These are phyloP conservation scores for Haplographium delicatum DNA, from an alignment of 495 filamentous ascomycete genomes.

Conservation along the genomic window DNA sequence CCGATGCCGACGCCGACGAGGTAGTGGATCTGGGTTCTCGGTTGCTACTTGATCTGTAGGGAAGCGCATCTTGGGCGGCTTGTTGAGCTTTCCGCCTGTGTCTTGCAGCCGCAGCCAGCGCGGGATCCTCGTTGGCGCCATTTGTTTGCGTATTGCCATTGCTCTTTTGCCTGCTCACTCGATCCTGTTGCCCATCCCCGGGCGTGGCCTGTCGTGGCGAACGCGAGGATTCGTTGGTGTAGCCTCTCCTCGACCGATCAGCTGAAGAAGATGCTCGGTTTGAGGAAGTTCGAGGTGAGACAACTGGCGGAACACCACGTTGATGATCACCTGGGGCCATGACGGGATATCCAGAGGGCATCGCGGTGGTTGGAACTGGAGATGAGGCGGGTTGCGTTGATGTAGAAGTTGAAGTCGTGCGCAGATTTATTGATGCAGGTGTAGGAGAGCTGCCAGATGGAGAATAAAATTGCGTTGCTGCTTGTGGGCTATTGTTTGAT, in stretches of 20 bases:
- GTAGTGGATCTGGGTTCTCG: constrained; percentile 45
- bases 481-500: constrained; percentile 25
- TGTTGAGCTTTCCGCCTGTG: constrained; percentile 45
- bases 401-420: constrained; percentile 29
- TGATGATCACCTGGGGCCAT: constrained; percentile 30
- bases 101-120: constrained; percentile 37
- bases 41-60: constrained; percentile 42
- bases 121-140: constrained; percentile 29
- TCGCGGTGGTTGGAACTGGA: constrained; percentile 32
- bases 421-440: constrained; percentile 40
- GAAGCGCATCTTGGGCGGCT: constrained; percentile 30
- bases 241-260: constrained; percentile 20
- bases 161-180: constrained; percentile 28
- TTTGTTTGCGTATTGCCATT: constrained; percentile 28
- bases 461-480: constrained; percentile 38
- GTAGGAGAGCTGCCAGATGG: constrained; percentile 42
- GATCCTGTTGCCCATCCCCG: constrained; percentile 32
- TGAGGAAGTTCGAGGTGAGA: constrained; percentile 61
- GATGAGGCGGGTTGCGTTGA: constrained; percentile 35
- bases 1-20: constrained; percentile 14
- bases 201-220: constrained; percentile 39
- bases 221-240: constrained; percentile 29
- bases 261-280: constrained; percentile 33
- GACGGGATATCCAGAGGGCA: constrained; percentile 29
- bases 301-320: constrained; percentile 36